These are phyloP conservation scores for Puya raimondii DNA, from an alignment of 176 grass and related monocot genomes.

Conservation along the genomic window DNA sequence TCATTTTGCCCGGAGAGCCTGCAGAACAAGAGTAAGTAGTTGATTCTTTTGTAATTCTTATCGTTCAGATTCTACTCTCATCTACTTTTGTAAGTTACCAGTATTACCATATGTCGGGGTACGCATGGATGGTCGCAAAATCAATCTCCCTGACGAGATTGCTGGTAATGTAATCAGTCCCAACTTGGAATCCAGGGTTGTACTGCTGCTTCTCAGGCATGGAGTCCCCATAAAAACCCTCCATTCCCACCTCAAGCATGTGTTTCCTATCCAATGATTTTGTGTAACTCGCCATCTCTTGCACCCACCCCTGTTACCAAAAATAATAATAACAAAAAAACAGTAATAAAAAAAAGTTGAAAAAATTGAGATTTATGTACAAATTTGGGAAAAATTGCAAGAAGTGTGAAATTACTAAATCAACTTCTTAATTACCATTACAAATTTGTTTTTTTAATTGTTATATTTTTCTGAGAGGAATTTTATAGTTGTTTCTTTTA, in stretches of 20 bases:
- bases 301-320: constrained; percentile 47
- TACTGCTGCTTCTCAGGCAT: constrained; percentile 38
- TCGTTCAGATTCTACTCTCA: not conserved
- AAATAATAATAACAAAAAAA: not conserved
- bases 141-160: constrained; percentile 48
- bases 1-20: constrained; percentile 35
- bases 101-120: constrained; percentile 69
- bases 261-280: constrained; percentile 57
- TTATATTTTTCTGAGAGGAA: too few relatives aligned
- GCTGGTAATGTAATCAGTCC: constrained; percentile 50
- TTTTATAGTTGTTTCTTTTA: too few relatives aligned
- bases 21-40: not conserved
- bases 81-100: not conserved
- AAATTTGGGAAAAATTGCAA: too few relatives aligned
- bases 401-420: too few relatives aligned
- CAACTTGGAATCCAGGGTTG: constrained; percentile 42
- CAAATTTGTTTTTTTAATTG: too few relatives aligned
- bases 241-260: constrained; percentile 58
- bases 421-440: too few relatives aligned
- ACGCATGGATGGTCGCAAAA: constrained; percentile 83
- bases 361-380: too few relatives aligned
- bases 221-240: constrained; percentile 74
- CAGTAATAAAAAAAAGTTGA: too few relatives aligned
- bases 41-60: not conserved
- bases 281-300: constrained; percentile 66